These are phyloP conservation scores for Pelargonium exstipulatum DNA, from an alignment of 441 rosid species.

Conservation along the genomic window DNA sequence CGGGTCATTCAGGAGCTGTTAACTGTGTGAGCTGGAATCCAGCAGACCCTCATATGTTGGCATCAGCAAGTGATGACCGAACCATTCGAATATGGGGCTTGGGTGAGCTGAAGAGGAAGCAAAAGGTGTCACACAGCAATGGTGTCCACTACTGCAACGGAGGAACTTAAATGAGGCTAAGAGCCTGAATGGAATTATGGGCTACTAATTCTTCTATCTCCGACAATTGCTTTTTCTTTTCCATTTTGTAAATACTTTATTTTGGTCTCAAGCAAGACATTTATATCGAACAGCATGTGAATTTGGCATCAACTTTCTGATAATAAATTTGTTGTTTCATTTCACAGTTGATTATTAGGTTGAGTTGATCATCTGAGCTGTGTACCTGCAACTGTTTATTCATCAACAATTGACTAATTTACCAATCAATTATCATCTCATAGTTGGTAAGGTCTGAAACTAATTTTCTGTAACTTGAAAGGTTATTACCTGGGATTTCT, in stretches of 20 bases:
- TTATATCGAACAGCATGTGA: slow-evolving; percentile 30
- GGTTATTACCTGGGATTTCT: too few species aligned
- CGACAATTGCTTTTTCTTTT: slow-evolving; percentile 29
- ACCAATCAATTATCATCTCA: too few species aligned
- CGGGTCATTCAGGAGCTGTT: slow-evolving; percentile 68
- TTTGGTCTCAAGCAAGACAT: slow-evolving; percentile 34
- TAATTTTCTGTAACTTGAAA: too few species aligned
- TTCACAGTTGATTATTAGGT: slow-evolving; percentile 13
- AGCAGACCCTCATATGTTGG: slow-evolving; percentile 56
- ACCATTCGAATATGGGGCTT: slow-evolving; percentile 75
- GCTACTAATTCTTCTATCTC: slow-evolving; percentile 14
- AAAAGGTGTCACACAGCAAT: slow-evolving; percentile 28
- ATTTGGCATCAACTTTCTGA: slow-evolving; percentile 28
- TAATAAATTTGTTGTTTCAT: slow-evolving; percentile 33
- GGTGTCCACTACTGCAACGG: slow-evolving; percentile 49
- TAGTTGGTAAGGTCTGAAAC: too few species aligned
- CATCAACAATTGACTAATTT: too few species aligned
- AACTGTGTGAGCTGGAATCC: slow-evolving; percentile 80
- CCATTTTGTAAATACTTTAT: slow-evolving; percentile 31
- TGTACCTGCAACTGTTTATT: too few species aligned
- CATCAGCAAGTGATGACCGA: slow-evolving; percentile 66
- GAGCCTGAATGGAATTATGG: too few species aligned
- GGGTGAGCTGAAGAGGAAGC: slow-evolving; percentile 33
- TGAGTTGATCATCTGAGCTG: background rate
- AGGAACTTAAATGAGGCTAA: slow-evolving; percentile 26